Percentiles rank a stretch among this genome's conserved stretches.
These are phyloP conservation scores for Cupressus sempervirens DNA, from an alignment of 75 land plant genomes.

Conservation along the genomic window DNA sequence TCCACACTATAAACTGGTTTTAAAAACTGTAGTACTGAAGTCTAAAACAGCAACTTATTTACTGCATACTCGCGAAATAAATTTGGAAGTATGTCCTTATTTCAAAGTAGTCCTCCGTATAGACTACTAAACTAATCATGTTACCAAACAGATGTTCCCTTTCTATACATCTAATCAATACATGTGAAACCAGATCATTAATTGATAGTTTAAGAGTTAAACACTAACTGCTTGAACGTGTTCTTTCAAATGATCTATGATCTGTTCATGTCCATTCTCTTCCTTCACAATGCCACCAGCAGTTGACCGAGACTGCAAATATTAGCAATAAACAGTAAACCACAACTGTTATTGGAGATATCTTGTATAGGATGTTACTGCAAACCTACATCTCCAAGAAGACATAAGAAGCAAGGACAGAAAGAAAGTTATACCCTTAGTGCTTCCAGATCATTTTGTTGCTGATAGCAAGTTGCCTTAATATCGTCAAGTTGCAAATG, in stretches of 20 bases:
- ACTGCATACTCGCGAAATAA: background rate
- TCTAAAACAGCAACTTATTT: background rate
- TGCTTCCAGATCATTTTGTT: conserved; percentile 14
- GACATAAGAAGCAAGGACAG: background rate
- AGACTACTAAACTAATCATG: background rate
- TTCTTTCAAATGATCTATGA: conserved; percentile 15
- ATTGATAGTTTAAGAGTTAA: background rate
- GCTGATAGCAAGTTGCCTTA: conserved; percentile 18
- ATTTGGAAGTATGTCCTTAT: background rate
- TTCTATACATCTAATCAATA: background rate
- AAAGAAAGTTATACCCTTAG: conserved; percentile 21
- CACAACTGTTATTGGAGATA: background rate
- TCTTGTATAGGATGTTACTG: background rate
- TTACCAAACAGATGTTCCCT: background rate
- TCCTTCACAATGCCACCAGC: background rate
- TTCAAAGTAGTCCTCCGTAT: background rate
- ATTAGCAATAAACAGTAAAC: background rate
- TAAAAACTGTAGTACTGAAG: background rate
- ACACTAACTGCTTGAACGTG: conserved; percentile 21
- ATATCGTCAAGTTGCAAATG: conserved; percentile 27
- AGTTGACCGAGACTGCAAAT: conserved; percentile 2
- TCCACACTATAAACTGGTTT: background rate
- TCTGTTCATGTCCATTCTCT: conserved; percentile 7
- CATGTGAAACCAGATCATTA: background rate
- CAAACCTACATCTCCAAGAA: background rate